phyloP scores from a whole-genome alignment of 2,329 filamentous ascomycete genomes.

The Alternaria angustiovoidea region DNA sequence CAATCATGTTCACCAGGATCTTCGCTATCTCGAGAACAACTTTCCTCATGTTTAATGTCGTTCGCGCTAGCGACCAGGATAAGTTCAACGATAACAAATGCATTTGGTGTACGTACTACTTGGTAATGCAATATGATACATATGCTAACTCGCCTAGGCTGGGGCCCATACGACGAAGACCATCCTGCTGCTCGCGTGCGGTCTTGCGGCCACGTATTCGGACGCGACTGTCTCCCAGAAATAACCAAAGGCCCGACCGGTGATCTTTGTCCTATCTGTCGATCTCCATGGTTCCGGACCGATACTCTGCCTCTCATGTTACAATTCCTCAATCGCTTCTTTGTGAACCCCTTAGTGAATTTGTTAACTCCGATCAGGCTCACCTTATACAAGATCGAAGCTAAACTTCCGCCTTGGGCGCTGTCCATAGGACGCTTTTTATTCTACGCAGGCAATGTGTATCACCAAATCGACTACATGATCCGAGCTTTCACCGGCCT shows the following conservation, averaged over 20 bases:
- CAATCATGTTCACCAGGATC: constrained; percentile 6
- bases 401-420: background rate
- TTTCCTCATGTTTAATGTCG: constrained; percentile 13
- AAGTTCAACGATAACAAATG: constrained; percentile 24
- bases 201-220: constrained; percentile 29
- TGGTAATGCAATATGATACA: background rate
- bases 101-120: constrained; percentile 5
- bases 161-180: constrained; percentile 19
- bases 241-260: constrained; percentile 12
- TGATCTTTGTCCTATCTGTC: constrained; percentile 20
- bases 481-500: background rate
- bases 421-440: background rate
- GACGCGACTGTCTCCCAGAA: constrained; percentile 12
- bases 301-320: background rate
- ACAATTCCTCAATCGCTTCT: background rate
- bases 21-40: constrained; percentile 6
- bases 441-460: background rate
- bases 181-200: constrained; percentile 19
- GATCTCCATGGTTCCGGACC: constrained; percentile 3
- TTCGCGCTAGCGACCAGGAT: constrained; percentile 22
- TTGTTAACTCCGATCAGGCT: background rate
- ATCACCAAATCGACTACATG: background rate
- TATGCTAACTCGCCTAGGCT: constrained; percentile 4
- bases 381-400: background rate
- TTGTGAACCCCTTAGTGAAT: background rate